Evolutionary conservation across 1,284 basidiomycete genomes (phyloP), one percentile per base, ranked within the genome.

Genomic region (Ceratobasidium theobromae): DNA sequence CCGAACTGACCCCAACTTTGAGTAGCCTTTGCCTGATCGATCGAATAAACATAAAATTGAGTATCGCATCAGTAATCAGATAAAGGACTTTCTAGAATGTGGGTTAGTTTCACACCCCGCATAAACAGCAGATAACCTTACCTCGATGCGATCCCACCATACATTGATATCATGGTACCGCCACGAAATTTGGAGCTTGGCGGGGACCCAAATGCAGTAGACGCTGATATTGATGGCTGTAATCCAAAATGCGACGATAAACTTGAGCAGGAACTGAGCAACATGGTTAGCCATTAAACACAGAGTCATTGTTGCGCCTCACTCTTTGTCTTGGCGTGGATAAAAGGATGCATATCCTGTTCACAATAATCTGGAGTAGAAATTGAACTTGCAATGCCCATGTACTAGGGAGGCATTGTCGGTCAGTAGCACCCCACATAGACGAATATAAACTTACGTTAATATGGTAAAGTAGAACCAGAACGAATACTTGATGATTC

Each of bases 161-260:
- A 40, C 21, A 41, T 70, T 70, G 53, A 70, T 33, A 32, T 32
- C 32, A n/a, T 53, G 45, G 35, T 66, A 70, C 11, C 23, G 35
- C n/a, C 53, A 43, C 1, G 27, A 53, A 43, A 69, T 64, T 38
- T 69, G 68, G 1, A 71, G 55, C 2, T 68, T 67, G 6, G 68
- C 68, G 0, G 70, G 68, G 4, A 70, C 49, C 70, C 70, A 68
- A 35, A 70, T 70, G 32, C 67, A 68, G 64, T 65, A 65, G 5
- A 68, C 66, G 1, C 58, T 54, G 3, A 69, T 55, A 45, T 71
- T 69, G 40, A 71, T 69, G 3, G 40, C 3, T 0, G 58, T 55
- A 9, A 70, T 69, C 1, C 67, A 48, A 18, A 27, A 35, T 0
- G 68, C 70, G 18, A 68, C 51, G 4, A 60, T 67, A n/a, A 40